These are phyloP conservation scores for Candida koratica DNA, from an alignment of 805 yeast genomes.

Conservation along the genomic window DNA sequence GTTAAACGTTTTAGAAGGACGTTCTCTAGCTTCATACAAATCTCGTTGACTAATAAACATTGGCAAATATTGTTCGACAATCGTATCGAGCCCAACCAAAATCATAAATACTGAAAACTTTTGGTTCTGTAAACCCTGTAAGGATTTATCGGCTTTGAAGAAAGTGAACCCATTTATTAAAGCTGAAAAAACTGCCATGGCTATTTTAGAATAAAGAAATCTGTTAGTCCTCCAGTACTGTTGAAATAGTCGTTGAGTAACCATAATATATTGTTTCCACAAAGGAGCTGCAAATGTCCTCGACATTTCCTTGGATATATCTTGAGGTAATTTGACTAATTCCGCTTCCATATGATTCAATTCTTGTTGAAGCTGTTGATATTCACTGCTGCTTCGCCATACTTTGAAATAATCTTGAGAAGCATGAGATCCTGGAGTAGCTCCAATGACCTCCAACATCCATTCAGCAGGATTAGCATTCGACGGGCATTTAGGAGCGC, in stretches of 20 bases:
- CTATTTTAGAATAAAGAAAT: conserved; percentile 59
- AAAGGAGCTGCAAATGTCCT: conserved; percentile 27
- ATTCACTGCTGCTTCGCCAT: conserved; percentile 59
- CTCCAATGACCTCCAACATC: conserved; percentile 85
- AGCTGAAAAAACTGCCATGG: conserved; percentile 51
- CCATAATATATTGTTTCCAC: conserved; percentile 33
- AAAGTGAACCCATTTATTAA: conserved; percentile 71
- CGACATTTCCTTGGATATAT: conserved; percentile 24
- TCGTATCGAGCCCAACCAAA: conserved; percentile 34
- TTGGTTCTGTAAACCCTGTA: conserved; percentile 64
- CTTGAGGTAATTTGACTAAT: conserved; percentile 48
- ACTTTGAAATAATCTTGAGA: conserved; percentile 68
- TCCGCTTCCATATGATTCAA: conserved; percentile 45
- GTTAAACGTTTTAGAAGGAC: conserved; percentile 41
- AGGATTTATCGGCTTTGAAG: conserved; percentile 58
- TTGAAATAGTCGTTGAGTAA: conserved; percentile 22
- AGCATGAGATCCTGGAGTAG: conserved; percentile 76
- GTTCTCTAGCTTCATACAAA: conserved; percentile 45
- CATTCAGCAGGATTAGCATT: conserved; percentile 57
- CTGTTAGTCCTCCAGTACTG: conserved; percentile 55
- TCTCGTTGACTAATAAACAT: conserved; percentile 43
- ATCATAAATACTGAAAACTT: conserved; percentile 49
- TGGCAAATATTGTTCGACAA: conserved; percentile 40
- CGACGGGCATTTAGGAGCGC: conserved; percentile 48
- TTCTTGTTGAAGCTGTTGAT: conserved; percentile 54